Base-by-base conservation (phyloP, 2,329 filamentous ascomycete species). In the Aspergillus felis region DNA sequence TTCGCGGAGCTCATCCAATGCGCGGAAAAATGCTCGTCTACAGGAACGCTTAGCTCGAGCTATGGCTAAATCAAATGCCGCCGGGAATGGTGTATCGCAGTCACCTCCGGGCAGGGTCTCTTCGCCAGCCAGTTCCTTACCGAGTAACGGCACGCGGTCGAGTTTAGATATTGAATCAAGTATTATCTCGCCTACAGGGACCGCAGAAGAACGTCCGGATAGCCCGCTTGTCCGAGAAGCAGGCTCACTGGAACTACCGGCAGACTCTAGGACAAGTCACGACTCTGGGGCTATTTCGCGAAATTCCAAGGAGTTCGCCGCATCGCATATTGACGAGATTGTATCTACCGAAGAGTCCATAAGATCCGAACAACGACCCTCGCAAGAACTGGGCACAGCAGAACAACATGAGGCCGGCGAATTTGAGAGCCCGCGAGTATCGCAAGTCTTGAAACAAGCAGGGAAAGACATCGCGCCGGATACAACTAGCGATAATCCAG, bases 11-110 rank as follows among this genome's bases (percentile, higher is more conserved):
- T 82, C 87, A 24, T 88, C 88, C 4, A 85, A 83, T 46, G 84
- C 81, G 61, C 83, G 85, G 63, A 79, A 84, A 59, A 94, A 91
- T 74, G 92, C 95, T 66, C 86, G 92, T 53, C 80, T 99, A 47
- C 92, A 97, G 71, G 92, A 96, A 71, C 84, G 92, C 60, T 81
- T 99, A 59, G 93, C 93, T 29, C 90, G 91, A 69, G 94, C 92
- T 29, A 85, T 97, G 67, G 91, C 88, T 3, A 88, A 88, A 58
- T 91, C 89, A 68, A 84, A 82, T 57, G 76, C 80, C n/a, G 71
- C 78, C 2, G 71, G 74, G 42, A 79, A 78, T 54, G 69, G 78
- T 29, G 79, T 77, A 28, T 77, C 75, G 24, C 78, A 75, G 55
- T 74, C 77, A 61, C 74, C 81, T 27, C 78, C 79, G 7, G 81